Evolutionary conservation across 129 eudicot species (phyloP).

Genomic region (Apium graveolens): DNA sequence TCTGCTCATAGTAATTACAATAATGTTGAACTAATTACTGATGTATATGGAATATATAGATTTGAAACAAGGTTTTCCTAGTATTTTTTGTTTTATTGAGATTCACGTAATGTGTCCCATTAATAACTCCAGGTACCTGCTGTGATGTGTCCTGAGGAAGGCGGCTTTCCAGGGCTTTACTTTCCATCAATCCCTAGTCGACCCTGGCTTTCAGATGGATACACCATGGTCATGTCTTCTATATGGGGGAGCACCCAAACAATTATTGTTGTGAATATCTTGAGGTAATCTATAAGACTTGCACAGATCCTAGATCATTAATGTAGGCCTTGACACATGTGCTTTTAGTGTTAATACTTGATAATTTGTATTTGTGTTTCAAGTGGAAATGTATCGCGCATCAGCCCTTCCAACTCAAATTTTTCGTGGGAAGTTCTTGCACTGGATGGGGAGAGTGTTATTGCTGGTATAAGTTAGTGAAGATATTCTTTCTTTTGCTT

Average conservation of each 20-base stretch:
- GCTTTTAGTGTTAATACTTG: constrained; percentile 7
- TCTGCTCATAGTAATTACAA: neutral
- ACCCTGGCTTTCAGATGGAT: constrained; percentile 96
- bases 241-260: constrained; percentile 78
- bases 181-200: constrained; percentile 33
- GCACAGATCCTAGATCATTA: neutral
- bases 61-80: neutral
- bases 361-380: constrained; percentile 10
- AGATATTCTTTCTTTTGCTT: neutral
- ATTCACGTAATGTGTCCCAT: neutral
- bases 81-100: neutral
- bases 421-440: constrained; percentile 82
- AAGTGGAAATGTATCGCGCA: constrained; percentile 76
- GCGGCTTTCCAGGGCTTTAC: constrained; percentile 85
- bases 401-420: constrained; percentile 55
- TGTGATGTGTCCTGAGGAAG: constrained; percentile 82
- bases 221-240: constrained; percentile 69
- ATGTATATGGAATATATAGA: neutral
- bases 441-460: constrained; percentile 62
- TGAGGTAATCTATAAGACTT: constrained; percentile 39
- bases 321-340: neutral
- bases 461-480: constrained; percentile 54
- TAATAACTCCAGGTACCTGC: constrained; percentile 58
- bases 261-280: constrained; percentile 56
- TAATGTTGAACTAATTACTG: neutral